These are phyloP conservation scores for Peronospora tabacina DNA, from an alignment of 352 stramenopile species.

Conservation along the genomic window DNA sequence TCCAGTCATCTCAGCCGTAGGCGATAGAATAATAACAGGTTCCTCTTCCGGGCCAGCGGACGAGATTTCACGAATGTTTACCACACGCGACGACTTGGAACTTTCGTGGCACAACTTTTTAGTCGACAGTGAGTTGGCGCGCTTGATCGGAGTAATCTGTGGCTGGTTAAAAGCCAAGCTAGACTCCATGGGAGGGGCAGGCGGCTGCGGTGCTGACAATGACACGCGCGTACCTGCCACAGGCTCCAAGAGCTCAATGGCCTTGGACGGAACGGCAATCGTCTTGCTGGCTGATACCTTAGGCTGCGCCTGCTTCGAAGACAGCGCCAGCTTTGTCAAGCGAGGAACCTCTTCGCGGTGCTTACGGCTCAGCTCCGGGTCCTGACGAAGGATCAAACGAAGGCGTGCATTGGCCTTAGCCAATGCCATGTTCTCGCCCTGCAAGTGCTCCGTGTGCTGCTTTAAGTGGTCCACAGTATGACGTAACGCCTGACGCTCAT, in stretches of 20 bases:
- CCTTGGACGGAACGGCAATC: constrained; percentile 24
- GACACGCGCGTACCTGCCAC: constrained; percentile 39
- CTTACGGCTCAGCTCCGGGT: constrained; percentile 77
- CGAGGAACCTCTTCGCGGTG: constrained; percentile 79
- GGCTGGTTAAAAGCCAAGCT: constrained; percentile 15
- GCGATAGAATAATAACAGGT: constrained; percentile 24
- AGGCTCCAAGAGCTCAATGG: constrained; percentile 39
- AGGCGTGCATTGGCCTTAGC: constrained; percentile 79
- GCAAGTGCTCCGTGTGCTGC: constrained; percentile 69
- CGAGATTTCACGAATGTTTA: constrained; percentile 67
- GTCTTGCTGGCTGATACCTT: constrained; percentile 39
- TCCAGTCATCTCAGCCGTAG: constrained; percentile 28
- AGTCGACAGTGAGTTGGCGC: constrained; percentile 45
- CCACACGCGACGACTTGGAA: constrained; percentile 58
- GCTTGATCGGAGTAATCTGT: constrained; percentile 45
- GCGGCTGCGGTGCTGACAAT: constrained; percentile 41
- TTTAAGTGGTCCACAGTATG: constrained; percentile 65
- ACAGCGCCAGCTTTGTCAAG: constrained; percentile 71
- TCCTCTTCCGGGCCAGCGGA: constrained; percentile 31
- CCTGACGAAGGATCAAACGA: constrained; percentile 74
- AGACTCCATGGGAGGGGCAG: constrained; percentile 27
- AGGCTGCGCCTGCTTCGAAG: constrained; percentile 58
- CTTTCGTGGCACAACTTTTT: constrained; percentile 46
- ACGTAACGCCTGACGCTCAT: constrained; percentile 61
- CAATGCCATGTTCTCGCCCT: constrained; percentile 77